phyloP scores from a whole-genome alignment of 768 basidiomycete genomes.

The Cubamyces lactineus region DNA sequence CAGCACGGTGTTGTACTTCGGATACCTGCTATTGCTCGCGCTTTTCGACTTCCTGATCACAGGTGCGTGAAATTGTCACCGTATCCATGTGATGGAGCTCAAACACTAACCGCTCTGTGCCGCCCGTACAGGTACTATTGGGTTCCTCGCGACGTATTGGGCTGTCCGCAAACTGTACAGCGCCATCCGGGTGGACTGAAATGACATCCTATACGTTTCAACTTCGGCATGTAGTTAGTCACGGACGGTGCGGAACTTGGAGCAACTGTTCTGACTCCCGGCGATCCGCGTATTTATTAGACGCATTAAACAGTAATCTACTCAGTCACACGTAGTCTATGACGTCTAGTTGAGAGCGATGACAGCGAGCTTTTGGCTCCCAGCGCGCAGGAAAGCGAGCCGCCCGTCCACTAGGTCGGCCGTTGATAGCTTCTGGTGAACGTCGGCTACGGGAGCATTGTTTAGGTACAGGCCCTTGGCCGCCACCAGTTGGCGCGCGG shows the following conservation, averaged over 20 bases:
- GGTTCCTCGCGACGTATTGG: conserved; percentile 90
- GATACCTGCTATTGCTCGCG: conserved; percentile 83
- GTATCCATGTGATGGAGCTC: neutral
- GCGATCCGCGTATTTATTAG: conserved; percentile 6
- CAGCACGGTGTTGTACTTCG: conserved; percentile 83
- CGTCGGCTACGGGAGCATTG: conserved; percentile 56
- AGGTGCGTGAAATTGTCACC: conserved; percentile 47
- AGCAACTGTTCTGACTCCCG: neutral
- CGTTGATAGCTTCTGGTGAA: conserved; percentile 44
- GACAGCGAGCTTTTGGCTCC: conserved; percentile 71
- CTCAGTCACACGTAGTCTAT: neutral
- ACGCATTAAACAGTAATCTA: conserved; percentile 2
- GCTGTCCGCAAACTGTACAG: conserved; percentile 84
- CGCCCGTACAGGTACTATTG: conserved; percentile 71
- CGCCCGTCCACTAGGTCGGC: conserved; percentile 61
- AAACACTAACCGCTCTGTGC: conserved; percentile 4
- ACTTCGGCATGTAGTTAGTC: neutral
- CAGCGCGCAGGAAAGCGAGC: conserved; percentile 69
- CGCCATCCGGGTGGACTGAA: conserved; percentile 74
- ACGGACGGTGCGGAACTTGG: neutral
- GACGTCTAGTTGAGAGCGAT: conserved; percentile 40
- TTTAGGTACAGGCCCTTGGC: conserved; percentile 78
- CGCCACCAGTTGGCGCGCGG: conserved; percentile 62
- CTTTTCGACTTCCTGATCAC: conserved; percentile 88
- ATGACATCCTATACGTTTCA: neutral